phyloP scores from a whole-genome alignment of 2,329 filamentous ascomycete genomes.

The Fusarium xyrophilum region DNA sequence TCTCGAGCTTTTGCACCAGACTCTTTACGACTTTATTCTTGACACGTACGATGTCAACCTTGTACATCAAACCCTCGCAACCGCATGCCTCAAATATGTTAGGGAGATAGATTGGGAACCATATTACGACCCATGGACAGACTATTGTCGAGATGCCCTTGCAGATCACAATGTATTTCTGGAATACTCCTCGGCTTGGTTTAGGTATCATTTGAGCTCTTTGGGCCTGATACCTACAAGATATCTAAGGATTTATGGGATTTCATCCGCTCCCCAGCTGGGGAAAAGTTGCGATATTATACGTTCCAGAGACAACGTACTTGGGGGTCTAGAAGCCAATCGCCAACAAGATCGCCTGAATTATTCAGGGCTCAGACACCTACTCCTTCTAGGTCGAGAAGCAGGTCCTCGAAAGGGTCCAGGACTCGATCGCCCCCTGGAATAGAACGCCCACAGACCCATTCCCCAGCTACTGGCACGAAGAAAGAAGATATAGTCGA shows the following conservation, averaged over 20 bases:
- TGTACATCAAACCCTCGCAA: conserved; percentile 20
- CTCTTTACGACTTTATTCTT: conserved; percentile 32
- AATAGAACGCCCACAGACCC: neutral
- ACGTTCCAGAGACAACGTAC: neutral
- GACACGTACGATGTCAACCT: conserved; percentile 25
- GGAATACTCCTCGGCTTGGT: conserved; percentile 16
- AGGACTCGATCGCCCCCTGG: neutral
- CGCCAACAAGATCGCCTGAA: neutral
- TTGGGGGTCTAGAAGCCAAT: neutral
- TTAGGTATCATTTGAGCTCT: conserved; percentile 24
- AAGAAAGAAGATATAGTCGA: neutral
- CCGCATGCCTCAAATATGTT: conserved; percentile 22
- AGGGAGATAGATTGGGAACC: conserved; percentile 15
- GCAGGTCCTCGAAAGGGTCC: neutral
- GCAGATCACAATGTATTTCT: conserved; percentile 8
- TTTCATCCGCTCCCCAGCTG: conserved; percentile 27
- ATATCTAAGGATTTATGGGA: conserved; percentile 24
- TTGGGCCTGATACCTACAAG: neutral
- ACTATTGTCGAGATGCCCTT: neutral
- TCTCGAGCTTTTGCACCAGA: conserved; percentile 34
- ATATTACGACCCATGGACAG: neutral
- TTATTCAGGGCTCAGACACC: neutral
- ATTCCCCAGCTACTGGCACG: too few relatives aligned
- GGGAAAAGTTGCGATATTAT: conserved; percentile 16
- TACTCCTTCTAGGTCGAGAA: neutral